Base-by-base conservation (phyloP, 352 stramenopile species). In the Globisporangium canariense region DNA sequence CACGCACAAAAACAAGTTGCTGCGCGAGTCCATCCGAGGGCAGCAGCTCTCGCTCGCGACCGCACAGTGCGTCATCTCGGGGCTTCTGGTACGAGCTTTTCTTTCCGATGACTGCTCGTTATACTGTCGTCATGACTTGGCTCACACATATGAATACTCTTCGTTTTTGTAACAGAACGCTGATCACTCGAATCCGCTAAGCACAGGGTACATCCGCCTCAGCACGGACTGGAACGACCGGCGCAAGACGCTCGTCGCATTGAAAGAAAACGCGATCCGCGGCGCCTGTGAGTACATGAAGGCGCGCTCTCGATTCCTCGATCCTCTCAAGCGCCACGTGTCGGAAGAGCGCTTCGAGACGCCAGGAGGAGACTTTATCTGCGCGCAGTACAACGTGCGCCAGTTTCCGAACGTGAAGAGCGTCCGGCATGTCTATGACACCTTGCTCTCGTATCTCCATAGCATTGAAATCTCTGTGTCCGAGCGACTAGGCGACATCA, bases 341-440 rank as follows among this genome's bases (percentile, higher is more conserved):
- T 69, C 75, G 20, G 74, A 64, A 55, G 76, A 76, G 28, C 75
- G 77, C 40, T 88, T 83, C 52, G 64, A 82, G 51, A 78, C 68
- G 11, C 71, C 76, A 13, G 25, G 30, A 4, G 77, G 75, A 11
- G 73, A 86, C 47, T 81, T 72, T n/a, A 83, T 75, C 62, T 77
- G 66, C 13, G 64, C 78, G 18, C 73, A 73, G n/a, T 86, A 83
- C 60, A 65, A 83, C 47, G 64, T 75, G 60, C 72, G 65, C 2
- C 75, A 69, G n/a, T 50, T 50, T 6, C n/a, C 45, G 18, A 50
- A 50, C 20, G 45, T 50, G 45, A 28, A 20, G 18, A 50, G 45
- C 16, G 45, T 50, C 18, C 8, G 20, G 45, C 18, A 50, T 5
- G 45, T 50, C 45, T 50, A 50, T n/a, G 45, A 50, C 18, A 18